Evolutionary conservation across 306 rosid species (phyloP).

Genomic region (Malus sieversii): DNA sequence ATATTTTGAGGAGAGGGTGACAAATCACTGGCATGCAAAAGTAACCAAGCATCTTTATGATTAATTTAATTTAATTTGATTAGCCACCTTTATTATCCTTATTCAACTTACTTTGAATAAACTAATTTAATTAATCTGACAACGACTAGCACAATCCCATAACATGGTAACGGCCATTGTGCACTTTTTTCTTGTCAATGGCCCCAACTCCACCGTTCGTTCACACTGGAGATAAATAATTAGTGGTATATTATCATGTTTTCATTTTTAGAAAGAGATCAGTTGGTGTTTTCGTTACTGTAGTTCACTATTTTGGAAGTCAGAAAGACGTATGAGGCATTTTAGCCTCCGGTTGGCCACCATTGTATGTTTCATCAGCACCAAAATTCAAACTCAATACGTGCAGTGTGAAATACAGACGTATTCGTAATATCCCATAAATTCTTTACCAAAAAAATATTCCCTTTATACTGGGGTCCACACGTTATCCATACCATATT

Average conservation of each 20-base stretch:
- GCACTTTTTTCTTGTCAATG: not conserved
- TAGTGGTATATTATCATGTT: not conserved
- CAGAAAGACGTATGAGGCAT: too few relatives aligned
- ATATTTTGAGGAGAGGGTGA: not conserved
- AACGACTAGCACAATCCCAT: not conserved
- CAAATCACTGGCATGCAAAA: not conserved
- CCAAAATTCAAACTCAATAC: rapidly evolving
- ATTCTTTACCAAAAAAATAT: too few relatives aligned
- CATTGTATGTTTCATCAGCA: rapidly evolving
- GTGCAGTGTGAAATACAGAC: rapidly evolving
- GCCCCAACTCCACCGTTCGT: not conserved
- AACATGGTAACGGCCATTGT: not conserved
- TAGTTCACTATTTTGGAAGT: rapidly evolving
- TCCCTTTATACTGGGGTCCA: not conserved
- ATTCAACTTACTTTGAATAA: not conserved
- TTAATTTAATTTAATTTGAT: not conserved
- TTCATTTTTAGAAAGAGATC: too few relatives aligned
- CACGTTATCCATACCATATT: not conserved
- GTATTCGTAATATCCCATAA: too few relatives aligned
- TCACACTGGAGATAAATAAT: not conserved
- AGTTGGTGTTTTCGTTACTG: too few relatives aligned
- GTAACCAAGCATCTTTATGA: too few relatives aligned
- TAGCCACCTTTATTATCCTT: not conserved
- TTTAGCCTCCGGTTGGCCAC: rapidly evolving
- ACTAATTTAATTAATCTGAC: not conserved